phyloP scores from a whole-genome alignment of 345 rosid genomes.

The Carallia brachiata region DNA sequence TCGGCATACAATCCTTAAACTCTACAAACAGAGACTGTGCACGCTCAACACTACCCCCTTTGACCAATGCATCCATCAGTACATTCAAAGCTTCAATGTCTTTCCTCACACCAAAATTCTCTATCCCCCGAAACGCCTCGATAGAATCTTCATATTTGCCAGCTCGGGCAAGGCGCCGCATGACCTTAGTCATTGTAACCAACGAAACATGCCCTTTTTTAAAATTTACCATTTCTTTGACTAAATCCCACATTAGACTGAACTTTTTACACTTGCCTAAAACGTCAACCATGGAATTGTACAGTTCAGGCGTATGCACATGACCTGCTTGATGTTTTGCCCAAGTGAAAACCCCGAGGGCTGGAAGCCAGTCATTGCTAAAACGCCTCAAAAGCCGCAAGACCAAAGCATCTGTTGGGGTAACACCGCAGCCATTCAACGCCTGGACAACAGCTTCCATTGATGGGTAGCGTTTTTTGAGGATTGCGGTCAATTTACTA shows the following conservation, averaged over 20 bases:
- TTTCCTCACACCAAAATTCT: conserved; percentile 47
- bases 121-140: conserved; percentile 53
- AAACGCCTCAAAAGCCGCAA: conserved; percentile 60
- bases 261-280: conserved; percentile 60
- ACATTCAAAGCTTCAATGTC: conserved; percentile 49
- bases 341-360: conserved; percentile 73
- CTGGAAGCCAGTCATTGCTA: conserved; percentile 55
- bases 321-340: conserved; percentile 69
- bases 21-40: conserved; percentile 48
- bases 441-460: conserved; percentile 37
- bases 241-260: conserved; percentile 57
- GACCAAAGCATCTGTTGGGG: conserved; percentile 40
- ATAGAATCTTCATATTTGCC: conserved; percentile 54
- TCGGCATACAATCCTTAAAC: conserved; percentile 39
- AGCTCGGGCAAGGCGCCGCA: conserved; percentile 68
- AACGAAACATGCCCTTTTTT: conserved; percentile 44
- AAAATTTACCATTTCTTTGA: conserved; percentile 50
- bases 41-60: conserved; percentile 63
- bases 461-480: conserved; percentile 36
- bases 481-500: conserved; percentile 48
- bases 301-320: conserved; percentile 44
- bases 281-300: conserved; percentile 61
- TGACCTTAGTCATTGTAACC: conserved; percentile 56
- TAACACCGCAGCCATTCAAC: conserved; percentile 36
- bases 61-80: conserved; percentile 77